Evolutionary conservation across 441 rosid genomes (phyloP), one percentile per base, ranked within the genome.

Genomic region (Isatis lusitanica): DNA sequence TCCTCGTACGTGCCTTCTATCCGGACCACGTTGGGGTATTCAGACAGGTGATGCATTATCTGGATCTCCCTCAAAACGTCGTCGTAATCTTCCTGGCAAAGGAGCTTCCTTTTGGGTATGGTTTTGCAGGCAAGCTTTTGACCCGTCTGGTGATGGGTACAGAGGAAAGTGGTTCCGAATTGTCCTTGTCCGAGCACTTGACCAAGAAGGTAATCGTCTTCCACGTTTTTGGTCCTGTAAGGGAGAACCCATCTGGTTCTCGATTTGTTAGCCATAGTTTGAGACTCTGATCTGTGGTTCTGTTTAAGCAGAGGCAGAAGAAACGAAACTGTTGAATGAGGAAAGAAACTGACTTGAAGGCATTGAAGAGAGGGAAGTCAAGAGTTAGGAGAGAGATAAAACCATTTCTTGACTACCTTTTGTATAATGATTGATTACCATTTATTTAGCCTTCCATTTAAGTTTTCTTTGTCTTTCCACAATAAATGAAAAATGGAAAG

Each of bases 41-140:
- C 97, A 0, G 97, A 86, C 53, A 93, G 66, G 52, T 93, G 98
- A 72, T 93, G 97, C 98, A 93, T 90, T 81, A 92, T 92, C 86
- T 88, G 91, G 72, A 85, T 82, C 80, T 85, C 89, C 46, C 84
- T 75, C 82, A 78, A 69, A 50, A 85, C 87, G 48, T 85, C 87
- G 40, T 85, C 87, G 71, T 80, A 83, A 35, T 83, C 87, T 24
- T 85, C 89, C 33, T 78, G 79, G 39, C 83, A 83, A 16, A 80
- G 48, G 64, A 85, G 92, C 70, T 90, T 90, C 55, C 96, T 82
- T 64, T 92, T 92, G 8, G 98, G 87, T 74, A 93, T 90, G 53
- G 97, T 80, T 75, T 93, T 93, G 85, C 98, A 93, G 40, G 97
- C 95, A 44, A 73, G 88, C 36, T 64, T 79, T 40, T 60, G 68